Percentiles rank a stretch among this genome's conserved stretches.
These are phyloP conservation scores for Peterozyma xylosa DNA, from an alignment of 805 yeast genomes.

Conservation along the genomic window DNA sequence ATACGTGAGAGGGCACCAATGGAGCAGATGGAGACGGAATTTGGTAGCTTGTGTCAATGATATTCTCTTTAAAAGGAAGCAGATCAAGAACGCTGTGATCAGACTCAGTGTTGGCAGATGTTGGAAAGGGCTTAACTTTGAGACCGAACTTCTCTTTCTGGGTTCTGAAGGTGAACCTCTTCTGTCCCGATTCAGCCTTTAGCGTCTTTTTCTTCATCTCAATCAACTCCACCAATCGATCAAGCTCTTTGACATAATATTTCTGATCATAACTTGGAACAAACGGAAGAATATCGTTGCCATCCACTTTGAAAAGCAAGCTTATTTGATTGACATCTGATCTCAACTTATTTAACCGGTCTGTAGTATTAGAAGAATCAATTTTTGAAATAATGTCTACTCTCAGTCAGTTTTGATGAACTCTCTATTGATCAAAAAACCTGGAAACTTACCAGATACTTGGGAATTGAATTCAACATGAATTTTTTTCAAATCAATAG, in stretches of 20 bases:
- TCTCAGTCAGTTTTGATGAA: too few relatives aligned
- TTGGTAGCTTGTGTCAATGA: not conserved
- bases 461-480: too few relatives aligned
- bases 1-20: not conserved
- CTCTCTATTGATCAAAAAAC: too few relatives aligned
- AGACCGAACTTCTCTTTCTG: slow-evolving; percentile 12
- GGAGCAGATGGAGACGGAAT: not conserved
- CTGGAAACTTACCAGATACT: too few relatives aligned
- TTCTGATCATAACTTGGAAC: slow-evolving; percentile 19
- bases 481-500: too few relatives aligned
- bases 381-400: too few relatives aligned
- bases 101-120: too few relatives aligned
- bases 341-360: too few relatives aligned
- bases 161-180: slow-evolving; percentile 15
- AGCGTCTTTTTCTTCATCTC: slow-evolving; percentile 14
- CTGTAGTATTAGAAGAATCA: too few relatives aligned
- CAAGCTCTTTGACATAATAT: slow-evolving; percentile 12
- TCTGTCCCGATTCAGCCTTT: slow-evolving; percentile 5
- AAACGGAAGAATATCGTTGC: not conserved
- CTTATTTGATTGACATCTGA: too few relatives aligned
- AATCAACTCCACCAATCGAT: slow-evolving; percentile 11
- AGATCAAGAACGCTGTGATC: not conserved
- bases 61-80: not conserved
- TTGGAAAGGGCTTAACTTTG: not conserved
- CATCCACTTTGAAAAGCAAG: not conserved